A percentile compares a stretch with the other conserved stretches of the same genome.
phyloP scores from a whole-genome alignment of 768 basidiomycete species.

The Podaxis pistillaris region DNA sequence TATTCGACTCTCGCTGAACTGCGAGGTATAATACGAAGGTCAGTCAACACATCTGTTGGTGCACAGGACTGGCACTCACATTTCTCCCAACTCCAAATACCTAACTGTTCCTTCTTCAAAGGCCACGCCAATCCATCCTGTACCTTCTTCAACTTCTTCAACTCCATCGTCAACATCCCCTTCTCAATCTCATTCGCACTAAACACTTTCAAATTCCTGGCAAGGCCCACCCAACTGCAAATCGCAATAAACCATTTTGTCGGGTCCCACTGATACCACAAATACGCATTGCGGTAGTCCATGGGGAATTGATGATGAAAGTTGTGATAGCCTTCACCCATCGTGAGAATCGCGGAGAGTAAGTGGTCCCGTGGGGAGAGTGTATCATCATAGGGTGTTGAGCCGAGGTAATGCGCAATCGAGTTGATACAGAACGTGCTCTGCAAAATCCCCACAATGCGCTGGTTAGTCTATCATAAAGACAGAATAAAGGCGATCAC shows the following conservation, averaged over 20 bases:
- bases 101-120: constrained; percentile 52
- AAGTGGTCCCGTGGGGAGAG: constrained; percentile 77
- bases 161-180: constrained; percentile 78
- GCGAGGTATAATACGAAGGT: background rate
- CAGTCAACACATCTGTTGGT: background rate
- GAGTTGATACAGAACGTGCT: constrained; percentile 91
- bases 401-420: constrained; percentile 81
- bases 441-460: constrained; percentile 30
- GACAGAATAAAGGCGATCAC: constrained; percentile 26
- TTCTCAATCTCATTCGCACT: constrained; percentile 88
- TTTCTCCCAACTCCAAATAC: constrained; percentile 79
- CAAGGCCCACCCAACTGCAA: constrained; percentile 63
- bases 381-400: constrained; percentile 78
- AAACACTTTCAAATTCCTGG: constrained; percentile 80
- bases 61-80: constrained; percentile 44
- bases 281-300: constrained; percentile 78
- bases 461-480: constrained; percentile 1
- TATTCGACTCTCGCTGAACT: constrained; percentile 70
- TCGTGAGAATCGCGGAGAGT: constrained; percentile 77
- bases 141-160: constrained; percentile 65
- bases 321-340: constrained; percentile 90
- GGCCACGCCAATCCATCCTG: constrained; percentile 71
- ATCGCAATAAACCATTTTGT: constrained; percentile 93
- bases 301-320: constrained; percentile 91
- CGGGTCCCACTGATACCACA: constrained; percentile 88